Percentiles rank a stretch among this genome's conserved stretches.
phyloP scores from a whole-genome alignment of 2,329 filamentous ascomycete genomes.

The Thielaviopsis populi region DNA sequence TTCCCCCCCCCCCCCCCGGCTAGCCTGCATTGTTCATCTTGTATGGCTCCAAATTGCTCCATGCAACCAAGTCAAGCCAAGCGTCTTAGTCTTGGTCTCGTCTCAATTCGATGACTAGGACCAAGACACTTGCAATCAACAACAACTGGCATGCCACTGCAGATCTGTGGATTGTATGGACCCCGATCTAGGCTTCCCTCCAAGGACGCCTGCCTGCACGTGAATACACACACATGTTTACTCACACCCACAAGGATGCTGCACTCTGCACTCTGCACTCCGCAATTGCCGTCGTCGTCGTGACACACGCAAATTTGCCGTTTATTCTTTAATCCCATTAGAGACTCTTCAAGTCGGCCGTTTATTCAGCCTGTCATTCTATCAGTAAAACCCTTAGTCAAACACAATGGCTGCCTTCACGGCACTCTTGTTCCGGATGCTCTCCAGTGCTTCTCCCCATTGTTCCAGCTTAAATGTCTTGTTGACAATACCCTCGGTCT shows the following conservation, averaged over 20 bases:
- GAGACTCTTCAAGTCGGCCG: too few relatives aligned
- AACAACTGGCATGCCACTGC: not conserved
- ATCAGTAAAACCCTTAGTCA: conserved; percentile 27
- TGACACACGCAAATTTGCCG: not conserved
- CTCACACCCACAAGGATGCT: not conserved
- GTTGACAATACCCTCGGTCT: conserved; percentile 54
- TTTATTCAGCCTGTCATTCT: too few relatives aligned
- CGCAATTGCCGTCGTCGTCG: not conserved
- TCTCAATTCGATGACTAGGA: too few relatives aligned
- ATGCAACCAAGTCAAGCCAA: too few relatives aligned
- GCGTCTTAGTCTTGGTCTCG: not conserved
- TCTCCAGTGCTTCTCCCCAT: conserved; percentile 54
- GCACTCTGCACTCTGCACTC: not conserved
- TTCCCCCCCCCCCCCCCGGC: not conserved
- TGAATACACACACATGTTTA: not conserved
- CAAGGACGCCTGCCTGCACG: not conserved
- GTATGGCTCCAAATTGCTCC: too few relatives aligned
- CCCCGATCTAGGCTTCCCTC: not conserved
- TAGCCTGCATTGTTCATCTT: too few relatives aligned
- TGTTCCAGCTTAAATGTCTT: conserved; percentile 60
- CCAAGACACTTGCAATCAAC: not conserved
- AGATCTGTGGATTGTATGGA: not conserved
- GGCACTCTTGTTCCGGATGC: conserved; percentile 55
- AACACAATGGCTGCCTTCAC: conserved; percentile 64
- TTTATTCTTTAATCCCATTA: too few relatives aligned